phyloP scores from a whole-genome alignment of 257 asterid genomes.

The Fraxinus cuspidata region DNA sequence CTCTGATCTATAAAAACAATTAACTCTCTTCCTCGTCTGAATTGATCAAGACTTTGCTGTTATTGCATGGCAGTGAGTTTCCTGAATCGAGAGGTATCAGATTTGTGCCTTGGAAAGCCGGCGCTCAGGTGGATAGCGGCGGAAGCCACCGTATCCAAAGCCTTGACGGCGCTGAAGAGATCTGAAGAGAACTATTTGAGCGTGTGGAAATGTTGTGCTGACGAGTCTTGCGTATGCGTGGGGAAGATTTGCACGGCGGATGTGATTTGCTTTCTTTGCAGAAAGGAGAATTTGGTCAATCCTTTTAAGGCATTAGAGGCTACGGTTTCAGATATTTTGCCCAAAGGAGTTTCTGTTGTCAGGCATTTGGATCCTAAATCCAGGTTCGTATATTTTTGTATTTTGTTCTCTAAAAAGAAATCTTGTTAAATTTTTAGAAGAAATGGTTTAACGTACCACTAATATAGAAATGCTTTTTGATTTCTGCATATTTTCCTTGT shows the following conservation, averaged over 20 bases:
- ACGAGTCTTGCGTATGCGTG: constrained; percentile 42
- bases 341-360: constrained; percentile 41
- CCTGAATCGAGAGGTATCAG: constrained; percentile 65
- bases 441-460: no score
- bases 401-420: background rate
- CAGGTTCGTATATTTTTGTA: constrained; percentile 41
- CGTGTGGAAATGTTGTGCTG: constrained; percentile 52
- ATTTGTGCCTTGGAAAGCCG: constrained; percentile 86
- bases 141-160: constrained; percentile 48
- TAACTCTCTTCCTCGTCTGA: background rate
- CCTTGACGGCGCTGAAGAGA: constrained; percentile 49
- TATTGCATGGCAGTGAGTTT: constrained; percentile 82
- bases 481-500: background rate
- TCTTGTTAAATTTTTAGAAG: no score
- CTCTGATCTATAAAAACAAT: background rate
- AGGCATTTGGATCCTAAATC: constrained; percentile 66
- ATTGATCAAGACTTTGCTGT: background rate
- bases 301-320: constrained; percentile 68
- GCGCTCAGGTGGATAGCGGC: constrained; percentile 53
- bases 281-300: constrained; percentile 49
- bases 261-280: constrained; percentile 63
- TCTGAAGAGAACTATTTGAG: constrained; percentile 55
- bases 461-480: background rate
- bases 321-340: constrained; percentile 49
- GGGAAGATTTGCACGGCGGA: constrained; percentile 71